Conservation (phyloP, 2,329 filamentous ascomycete genomes). For the Aspergillus texensis region DNA sequence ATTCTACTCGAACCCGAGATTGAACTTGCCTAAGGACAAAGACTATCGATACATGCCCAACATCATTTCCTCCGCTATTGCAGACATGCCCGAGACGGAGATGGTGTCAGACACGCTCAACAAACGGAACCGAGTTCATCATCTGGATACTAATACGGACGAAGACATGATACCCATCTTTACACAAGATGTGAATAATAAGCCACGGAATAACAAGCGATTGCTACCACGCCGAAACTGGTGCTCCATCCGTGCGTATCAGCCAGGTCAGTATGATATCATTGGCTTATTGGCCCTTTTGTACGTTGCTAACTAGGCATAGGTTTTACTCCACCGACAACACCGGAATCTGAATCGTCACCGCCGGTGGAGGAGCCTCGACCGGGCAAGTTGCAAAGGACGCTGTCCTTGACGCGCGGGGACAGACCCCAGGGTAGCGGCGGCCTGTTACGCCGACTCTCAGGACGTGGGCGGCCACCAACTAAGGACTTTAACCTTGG, state of each 20-base stretch:
- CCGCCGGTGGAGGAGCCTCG: conserved; percentile 34
- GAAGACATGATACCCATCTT: conserved; percentile 97
- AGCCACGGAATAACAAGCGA: conserved; percentile 85
- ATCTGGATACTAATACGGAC: conserved; percentile 72
- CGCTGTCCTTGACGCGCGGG: conserved; percentile 62
- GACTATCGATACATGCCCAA: conserved; percentile 98
- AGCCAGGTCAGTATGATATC: conserved; percentile 61
- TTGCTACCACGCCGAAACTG: conserved; percentile 90
- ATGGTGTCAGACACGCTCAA: conserved; percentile 90
- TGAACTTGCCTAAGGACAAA: conserved; percentile 79
- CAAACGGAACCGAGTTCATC: conserved; percentile 79
- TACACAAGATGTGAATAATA: conserved; percentile 83
- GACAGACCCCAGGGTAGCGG: conserved; percentile 48
- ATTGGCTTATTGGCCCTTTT: conserved; percentile 8
- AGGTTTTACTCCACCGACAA: conserved; percentile 71
- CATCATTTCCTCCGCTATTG: conserved; percentile 89
- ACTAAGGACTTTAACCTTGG: conserved; percentile 42
- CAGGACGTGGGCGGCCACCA: conserved; percentile 47
- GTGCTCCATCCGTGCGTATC: conserved; percentile 87
- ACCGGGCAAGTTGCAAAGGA: conserved; percentile 54
- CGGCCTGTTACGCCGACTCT: conserved; percentile 50
- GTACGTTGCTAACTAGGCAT: conserved; percentile 54
- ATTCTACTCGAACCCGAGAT: conserved; percentile 89
- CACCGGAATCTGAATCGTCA: conserved; percentile 56
- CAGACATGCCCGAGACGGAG: conserved; percentile 85